Evolutionary conservation across 169 alveolate species (phyloP).

Genomic region (Eimeria falciformis): DNA sequence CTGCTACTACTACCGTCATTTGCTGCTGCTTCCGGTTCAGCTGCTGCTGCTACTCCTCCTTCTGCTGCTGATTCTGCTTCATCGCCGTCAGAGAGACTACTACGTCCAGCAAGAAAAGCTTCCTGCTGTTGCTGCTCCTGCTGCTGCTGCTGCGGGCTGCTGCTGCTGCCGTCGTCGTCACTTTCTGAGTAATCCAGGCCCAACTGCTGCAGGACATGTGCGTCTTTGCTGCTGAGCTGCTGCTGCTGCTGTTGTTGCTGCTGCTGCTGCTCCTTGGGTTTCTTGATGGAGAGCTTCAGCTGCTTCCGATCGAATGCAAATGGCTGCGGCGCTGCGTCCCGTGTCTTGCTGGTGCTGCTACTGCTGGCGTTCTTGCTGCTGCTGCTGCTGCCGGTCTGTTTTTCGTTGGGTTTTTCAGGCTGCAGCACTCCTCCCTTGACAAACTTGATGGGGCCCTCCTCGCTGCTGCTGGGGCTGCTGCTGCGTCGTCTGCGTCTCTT

Average conservation of each 20-base stretch:
- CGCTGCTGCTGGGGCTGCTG: constrained; percentile 44
- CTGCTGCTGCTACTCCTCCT: background rate
- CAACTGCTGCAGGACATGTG: constrained; percentile 35
- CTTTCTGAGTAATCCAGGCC: constrained; percentile 15
- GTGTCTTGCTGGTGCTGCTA: background rate
- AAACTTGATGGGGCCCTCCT: constrained; percentile 28
- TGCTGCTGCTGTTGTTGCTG: constrained; percentile 15
- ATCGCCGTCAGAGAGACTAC: background rate
- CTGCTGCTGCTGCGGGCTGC: constrained; percentile 23
- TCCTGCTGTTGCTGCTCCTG: background rate
- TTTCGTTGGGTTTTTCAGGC: constrained; percentile 15
- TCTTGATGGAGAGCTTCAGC: background rate
- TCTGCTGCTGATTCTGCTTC: constrained; percentile 1
- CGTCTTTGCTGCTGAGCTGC: constrained; percentile 14
- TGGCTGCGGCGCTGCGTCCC: background rate
- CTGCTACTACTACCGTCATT: background rate
- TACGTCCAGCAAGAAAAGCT: background rate
- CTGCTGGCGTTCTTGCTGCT: background rate
- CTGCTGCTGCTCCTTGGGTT: constrained; percentile 6
- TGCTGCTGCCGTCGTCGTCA: constrained; percentile 25
- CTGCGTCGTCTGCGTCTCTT: constrained; percentile 11
- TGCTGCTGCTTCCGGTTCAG: background rate
- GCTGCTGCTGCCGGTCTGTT: background rate
- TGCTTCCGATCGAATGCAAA: background rate
- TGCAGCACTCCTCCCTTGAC: constrained; percentile 56